These are phyloP conservation scores for Scenedesmus sp. DNA, from an alignment of 163 green algal genomes.

Conservation along the genomic window DNA sequence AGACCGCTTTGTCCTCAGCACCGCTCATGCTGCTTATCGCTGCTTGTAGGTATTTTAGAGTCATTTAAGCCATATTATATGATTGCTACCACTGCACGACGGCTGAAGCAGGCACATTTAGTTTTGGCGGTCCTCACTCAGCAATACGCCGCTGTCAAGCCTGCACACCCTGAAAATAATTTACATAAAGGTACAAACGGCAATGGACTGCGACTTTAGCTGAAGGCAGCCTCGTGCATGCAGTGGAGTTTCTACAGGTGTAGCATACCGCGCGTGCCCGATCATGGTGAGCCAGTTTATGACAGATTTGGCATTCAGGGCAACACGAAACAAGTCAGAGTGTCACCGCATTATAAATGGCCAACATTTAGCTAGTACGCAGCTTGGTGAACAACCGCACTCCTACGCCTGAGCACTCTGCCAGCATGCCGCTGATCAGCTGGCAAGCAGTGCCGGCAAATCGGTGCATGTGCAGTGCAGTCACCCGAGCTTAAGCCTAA, in stretches of 20 bases:
- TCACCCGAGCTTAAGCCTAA: too few relatives aligned
- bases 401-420: neutral
- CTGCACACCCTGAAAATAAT: neutral
- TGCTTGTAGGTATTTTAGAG: neutral
- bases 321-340: too few relatives aligned
- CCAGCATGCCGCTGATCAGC: neutral
- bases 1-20: neutral
- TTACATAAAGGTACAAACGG: neutral
- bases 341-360: too few relatives aligned
- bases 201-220: neutral
- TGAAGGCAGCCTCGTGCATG: neutral
- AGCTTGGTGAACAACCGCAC: too few relatives aligned
- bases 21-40: neutral
- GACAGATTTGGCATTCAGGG: too few relatives aligned
- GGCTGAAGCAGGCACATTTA: neutral
- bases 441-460: too few relatives aligned
- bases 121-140: neutral
- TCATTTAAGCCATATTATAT: neutral
- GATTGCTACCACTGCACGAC: neutral
- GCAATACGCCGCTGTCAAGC: neutral
- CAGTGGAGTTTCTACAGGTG: slow-evolving; percentile 10
- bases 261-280: neutral
- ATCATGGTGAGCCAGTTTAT: too few relatives aligned
- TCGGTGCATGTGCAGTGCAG: too few relatives aligned
- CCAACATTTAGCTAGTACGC: too few relatives aligned